Evolutionary conservation across 106 monocot species (phyloP).

Genomic region (Apostasia ramifera): DNA sequence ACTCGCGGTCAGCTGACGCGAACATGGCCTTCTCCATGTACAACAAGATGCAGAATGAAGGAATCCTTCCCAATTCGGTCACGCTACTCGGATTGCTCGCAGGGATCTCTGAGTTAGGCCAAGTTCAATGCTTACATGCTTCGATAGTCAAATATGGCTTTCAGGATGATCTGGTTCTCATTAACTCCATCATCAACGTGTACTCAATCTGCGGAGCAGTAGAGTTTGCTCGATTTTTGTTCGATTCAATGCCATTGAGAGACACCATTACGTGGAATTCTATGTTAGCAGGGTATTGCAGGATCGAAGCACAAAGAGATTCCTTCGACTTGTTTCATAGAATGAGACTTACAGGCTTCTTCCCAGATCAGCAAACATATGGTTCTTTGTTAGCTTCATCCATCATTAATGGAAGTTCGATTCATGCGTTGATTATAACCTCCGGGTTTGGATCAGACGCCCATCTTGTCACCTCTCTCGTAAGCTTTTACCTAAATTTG

Average conservation of each 20-base stretch:
- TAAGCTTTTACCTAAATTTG: slow-evolving; percentile 46
- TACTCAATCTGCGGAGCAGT: slow-evolving; percentile 26
- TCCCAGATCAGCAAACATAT: slow-evolving; percentile 47
- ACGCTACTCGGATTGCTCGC: slow-evolving; percentile 43
- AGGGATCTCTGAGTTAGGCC: slow-evolving; percentile 11
- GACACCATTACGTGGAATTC: slow-evolving; percentile 71
- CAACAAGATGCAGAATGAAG: slow-evolving; percentile 26
- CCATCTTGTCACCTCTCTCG: slow-evolving; percentile 37
- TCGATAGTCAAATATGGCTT: slow-evolving; percentile 23
- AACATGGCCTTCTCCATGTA: slow-evolving; percentile 24
- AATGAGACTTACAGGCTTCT: slow-evolving; percentile 28
- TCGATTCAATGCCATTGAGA: slow-evolving; percentile 39
- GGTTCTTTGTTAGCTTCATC: slow-evolving; percentile 30
- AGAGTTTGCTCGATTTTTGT: slow-evolving; percentile 29
- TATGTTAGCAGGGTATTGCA: slow-evolving; percentile 42
- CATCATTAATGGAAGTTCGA: slow-evolving; percentile 12
- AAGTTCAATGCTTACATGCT: slow-evolving; percentile 34
- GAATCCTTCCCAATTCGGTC: slow-evolving; percentile 45
- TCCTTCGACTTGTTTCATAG: slow-evolving; percentile 20
- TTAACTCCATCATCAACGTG: slow-evolving; percentile 43
- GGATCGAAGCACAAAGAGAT: slow-evolving; percentile 11
- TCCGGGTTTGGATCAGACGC: slow-evolving; percentile 35
- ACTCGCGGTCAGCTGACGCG: slow-evolving; percentile 22
- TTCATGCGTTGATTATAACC: slow-evolving; percentile 37
- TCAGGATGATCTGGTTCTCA: slow-evolving; percentile 21